Evolutionary conservation across 495 filamentous ascomycete genomes (phyloP).

Genomic region (Aspergillus funiculosus): DNA sequence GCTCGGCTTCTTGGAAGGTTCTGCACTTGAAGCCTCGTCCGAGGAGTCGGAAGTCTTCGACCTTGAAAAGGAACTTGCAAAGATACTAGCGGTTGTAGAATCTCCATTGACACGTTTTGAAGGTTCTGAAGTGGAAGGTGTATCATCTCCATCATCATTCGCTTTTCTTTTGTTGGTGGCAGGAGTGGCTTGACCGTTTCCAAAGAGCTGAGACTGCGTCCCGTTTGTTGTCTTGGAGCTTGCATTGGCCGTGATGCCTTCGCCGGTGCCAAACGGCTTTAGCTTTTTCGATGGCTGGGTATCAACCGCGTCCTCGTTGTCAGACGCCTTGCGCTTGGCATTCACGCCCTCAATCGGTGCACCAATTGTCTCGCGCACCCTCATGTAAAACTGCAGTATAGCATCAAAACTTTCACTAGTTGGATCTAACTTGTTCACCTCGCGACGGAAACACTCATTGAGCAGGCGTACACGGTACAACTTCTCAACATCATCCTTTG

Average conservation of each 20-base stretch:
- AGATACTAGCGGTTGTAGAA: constrained; percentile 36
- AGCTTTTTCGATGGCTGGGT: constrained; percentile 16
- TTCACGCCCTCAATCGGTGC: constrained; percentile 21
- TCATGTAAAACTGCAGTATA: constrained; percentile 31
- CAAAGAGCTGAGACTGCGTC: constrained; percentile 14
- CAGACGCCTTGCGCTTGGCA: constrained; percentile 20
- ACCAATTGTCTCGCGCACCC: constrained; percentile 31
- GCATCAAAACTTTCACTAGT: constrained; percentile 28
- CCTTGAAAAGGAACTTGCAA: constrained; percentile 40
- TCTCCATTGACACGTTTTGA: constrained; percentile 22
- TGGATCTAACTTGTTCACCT: constrained; percentile 27
- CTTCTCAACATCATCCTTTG: constrained; percentile 19
- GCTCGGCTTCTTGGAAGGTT: constrained; percentile 4
- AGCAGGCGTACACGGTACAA: constrained; percentile 26
- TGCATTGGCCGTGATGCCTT: not conserved
- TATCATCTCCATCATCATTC: constrained; percentile 15
- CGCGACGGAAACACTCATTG: constrained; percentile 31
- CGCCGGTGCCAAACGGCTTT: constrained; percentile 13
- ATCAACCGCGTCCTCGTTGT: constrained; percentile 2
- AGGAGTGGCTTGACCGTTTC: constrained; percentile 7
- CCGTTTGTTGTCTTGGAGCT: not conserved
- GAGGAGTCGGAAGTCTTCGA: constrained; percentile 22
- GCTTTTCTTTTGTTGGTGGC: constrained; percentile 19
- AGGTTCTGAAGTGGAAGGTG: constrained; percentile 1
- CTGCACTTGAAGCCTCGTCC: constrained; percentile 5